Conservation (phyloP, 1,284 basidiomycete species). For the Moesziomyces sp. region DNA sequence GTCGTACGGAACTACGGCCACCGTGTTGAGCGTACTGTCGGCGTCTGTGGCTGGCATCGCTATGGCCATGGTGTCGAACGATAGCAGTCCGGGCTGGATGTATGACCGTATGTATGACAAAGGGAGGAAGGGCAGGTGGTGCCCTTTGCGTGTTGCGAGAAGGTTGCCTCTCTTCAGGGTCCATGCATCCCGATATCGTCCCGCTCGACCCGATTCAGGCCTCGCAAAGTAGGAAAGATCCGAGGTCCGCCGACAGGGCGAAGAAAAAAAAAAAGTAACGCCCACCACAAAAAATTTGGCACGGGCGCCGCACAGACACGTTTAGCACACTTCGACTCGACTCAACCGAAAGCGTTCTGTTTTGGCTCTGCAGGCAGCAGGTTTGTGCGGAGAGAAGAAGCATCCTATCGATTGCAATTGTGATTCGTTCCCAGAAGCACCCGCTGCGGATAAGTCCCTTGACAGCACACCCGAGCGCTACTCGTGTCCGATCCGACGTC, state of each 20-base stretch:
- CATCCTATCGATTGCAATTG: background rate
- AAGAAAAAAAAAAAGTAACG: slow-evolving; percentile 1
- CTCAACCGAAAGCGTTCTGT: too few species aligned
- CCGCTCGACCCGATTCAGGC: slow-evolving; percentile 1
- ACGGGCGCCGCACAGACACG: background rate
- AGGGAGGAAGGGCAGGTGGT: too few species aligned
- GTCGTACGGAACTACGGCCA: slow-evolving; percentile 36
- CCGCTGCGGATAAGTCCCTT: too few species aligned
- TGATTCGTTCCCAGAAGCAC: background rate
- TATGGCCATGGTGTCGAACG: slow-evolving; percentile 12
- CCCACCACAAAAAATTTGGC: background rate
- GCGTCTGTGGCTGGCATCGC: background rate
- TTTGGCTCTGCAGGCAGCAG: too few species aligned
- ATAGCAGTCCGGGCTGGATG: too few species aligned
- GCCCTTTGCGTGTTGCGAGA: background rate
- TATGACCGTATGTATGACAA: too few species aligned
- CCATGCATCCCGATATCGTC: slow-evolving; percentile 14
- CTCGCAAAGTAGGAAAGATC: background rate
- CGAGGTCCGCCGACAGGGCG: background rate
- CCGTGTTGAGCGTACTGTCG: slow-evolving; percentile 24
- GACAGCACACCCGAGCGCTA: background rate
- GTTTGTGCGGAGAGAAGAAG: background rate
- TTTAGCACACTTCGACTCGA: background rate
- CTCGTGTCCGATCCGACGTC: background rate
- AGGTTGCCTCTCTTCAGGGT: slow-evolving; percentile 12